Base-by-base conservation (phyloP, 208 protist species). In the Acanthamoeba sp. region DNA sequence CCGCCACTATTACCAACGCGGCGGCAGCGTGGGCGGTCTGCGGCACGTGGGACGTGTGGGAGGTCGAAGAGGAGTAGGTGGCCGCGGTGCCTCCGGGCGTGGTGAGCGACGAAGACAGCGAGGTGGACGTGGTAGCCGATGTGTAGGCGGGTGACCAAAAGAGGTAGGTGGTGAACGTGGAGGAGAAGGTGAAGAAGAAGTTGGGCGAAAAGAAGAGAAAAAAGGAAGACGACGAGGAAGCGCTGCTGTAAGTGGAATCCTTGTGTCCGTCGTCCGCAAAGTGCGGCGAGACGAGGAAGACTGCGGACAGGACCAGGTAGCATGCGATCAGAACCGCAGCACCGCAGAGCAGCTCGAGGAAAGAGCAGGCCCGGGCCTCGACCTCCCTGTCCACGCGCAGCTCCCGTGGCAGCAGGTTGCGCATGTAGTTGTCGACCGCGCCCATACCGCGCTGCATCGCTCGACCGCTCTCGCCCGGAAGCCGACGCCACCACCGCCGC, bases 111-210 rank as follows among this genome's bases (percentile, higher is more conserved):
- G 59, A 69, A 7, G 59, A 14, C 27, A 36, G 20, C 20, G 42
- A 27, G 20, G 73, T 27, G 0, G 73, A 38, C 12, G 42, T 82
- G 34, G 73, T 82, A 5, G 73, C 9, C 27, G 73, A 82, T 5
- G 73, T 50, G 36, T 82, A 52, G 36, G 32, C 36, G 9, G 73
- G 40, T 5, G 73, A 42, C 0, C 36, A 82, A 36, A 14, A 32
- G 73, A 82, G 18, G 36, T 52, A 52, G 27, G 42, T 52, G 10
- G 24, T 52, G 73, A 82, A 82, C 6, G 22, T 52, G 9, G 73
- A 82, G 73, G 73, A 27, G 73, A 82, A 50, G 73, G 36, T 82
- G 73, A 82, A 82, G 73, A 82, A 82, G 24, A 50, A 32, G 32
- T 82, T 42, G 42, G 42, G 36, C 40, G 42, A 50, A 36, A 69